Evolutionary conservation across 176 grass and related monocot genomes (phyloP).

Genomic region (Echinochloa phyllopogon): DNA sequence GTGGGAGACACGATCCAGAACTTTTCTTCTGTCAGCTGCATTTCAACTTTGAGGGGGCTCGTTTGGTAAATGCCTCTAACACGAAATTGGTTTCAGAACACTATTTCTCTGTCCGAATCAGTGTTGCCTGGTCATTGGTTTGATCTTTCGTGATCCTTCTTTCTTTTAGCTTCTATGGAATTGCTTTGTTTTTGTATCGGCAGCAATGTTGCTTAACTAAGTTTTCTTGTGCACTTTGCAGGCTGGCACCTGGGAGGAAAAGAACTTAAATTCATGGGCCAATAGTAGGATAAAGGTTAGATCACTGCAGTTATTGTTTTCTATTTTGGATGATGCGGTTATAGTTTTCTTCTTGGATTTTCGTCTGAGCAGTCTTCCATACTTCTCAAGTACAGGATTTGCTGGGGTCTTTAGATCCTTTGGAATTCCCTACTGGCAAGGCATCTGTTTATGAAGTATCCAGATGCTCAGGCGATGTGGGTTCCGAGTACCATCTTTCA

Average conservation of each 20-base stretch:
- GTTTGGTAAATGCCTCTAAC: not conserved
- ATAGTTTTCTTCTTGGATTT: not conserved
- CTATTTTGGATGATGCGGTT: not conserved
- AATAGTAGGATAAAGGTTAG: slow-evolving; percentile 81
- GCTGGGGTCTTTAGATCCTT: slow-evolving; percentile 56
- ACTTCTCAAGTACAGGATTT: slow-evolving; percentile 51
- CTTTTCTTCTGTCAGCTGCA: not conserved
- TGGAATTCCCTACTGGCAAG: slow-evolving; percentile 67
- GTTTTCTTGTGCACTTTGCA: slow-evolving; percentile 5
- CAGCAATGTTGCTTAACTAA: not conserved
- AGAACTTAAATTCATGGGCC: slow-evolving; percentile 91
- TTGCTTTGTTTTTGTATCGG: not conserved
- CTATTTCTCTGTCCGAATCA: not conserved
- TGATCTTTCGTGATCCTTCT: not conserved
- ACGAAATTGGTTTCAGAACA: not conserved
- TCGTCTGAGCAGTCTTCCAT: not conserved
- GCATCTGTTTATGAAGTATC: slow-evolving; percentile 69
- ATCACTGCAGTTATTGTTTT: not conserved
- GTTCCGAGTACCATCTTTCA: slow-evolving; percentile 43
- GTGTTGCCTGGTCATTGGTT: not conserved
- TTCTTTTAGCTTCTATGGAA: not conserved
- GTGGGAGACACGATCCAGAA: not conserved
- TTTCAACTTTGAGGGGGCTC: not conserved
- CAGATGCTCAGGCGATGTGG: slow-evolving; percentile 75
- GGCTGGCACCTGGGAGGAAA: slow-evolving; percentile 98